Percentiles rank a stretch among this genome's conserved stretches.
phyloP scores from a whole-genome alignment of 2,329 filamentous ascomycete species.

The Colletotrichum godetiae region DNA sequence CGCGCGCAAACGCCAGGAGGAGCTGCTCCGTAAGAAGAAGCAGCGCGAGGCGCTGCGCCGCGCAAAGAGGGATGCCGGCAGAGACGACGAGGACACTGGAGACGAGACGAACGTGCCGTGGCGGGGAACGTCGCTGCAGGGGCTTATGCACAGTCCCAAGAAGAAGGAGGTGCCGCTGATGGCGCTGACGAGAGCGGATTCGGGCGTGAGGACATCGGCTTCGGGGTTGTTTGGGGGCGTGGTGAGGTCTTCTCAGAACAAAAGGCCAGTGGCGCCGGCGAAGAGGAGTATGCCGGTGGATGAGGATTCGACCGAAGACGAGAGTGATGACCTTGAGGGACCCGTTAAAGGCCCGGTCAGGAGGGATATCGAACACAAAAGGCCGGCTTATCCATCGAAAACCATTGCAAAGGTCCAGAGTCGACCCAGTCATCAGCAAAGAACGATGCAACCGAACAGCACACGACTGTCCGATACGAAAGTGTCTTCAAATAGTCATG shows the following conservation, averaged over 20 bases:
- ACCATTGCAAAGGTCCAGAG: not conserved
- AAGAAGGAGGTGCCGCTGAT: conserved; percentile 42
- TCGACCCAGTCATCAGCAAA: not conserved
- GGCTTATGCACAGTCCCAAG: conserved; percentile 56
- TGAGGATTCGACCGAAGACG: conserved; percentile 15
- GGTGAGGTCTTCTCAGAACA: not conserved
- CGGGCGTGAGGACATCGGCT: conserved; percentile 42
- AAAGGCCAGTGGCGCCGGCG: conserved; percentile 28
- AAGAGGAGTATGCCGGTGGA: conserved; percentile 13
- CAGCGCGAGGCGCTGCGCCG: conserved; percentile 47
- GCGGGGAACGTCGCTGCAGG: conserved; percentile 49
- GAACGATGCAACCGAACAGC: not conserved
- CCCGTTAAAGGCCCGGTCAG: not conserved
- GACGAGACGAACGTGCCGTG: conserved; percentile 43
- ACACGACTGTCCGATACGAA: not conserved
- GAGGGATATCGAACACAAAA: not conserved
- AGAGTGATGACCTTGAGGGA: conserved; percentile 25
- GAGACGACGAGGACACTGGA: conserved; percentile 42
- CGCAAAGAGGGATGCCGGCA: conserved; percentile 33
- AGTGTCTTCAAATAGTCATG: not conserved
- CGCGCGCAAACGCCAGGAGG: conserved; percentile 49
- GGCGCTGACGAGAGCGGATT: conserved; percentile 40
- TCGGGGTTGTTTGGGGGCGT: conserved; percentile 41
- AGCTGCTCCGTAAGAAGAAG: conserved; percentile 46
- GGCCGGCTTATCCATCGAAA: not conserved